phyloP scores from a whole-genome alignment of 768 basidiomycete genomes.

The Trametes coccinea region DNA sequence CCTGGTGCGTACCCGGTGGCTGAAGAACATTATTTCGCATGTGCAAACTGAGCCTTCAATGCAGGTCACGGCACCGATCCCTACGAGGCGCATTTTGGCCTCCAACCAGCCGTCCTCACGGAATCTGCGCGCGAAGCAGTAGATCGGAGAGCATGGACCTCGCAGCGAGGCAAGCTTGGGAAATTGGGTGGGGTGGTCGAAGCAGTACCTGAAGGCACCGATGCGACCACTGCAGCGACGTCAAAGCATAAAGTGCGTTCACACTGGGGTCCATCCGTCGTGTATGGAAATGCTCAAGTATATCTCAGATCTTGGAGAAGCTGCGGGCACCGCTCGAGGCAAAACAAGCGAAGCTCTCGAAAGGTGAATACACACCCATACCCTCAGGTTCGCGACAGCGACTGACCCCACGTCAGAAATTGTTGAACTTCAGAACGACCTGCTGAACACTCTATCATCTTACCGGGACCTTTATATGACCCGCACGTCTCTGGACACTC shows the following conservation, averaged over 20 bases:
- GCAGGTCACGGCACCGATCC: conserved; percentile 37
- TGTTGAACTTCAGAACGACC: conserved; percentile 60
- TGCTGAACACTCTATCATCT: conserved; percentile 64
- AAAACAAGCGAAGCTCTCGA: conserved; percentile 52
- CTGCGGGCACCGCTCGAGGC: conserved; percentile 55
- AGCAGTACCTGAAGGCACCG: conserved; percentile 46
- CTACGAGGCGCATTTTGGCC: conserved; percentile 79
- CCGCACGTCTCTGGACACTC: conserved; percentile 62
- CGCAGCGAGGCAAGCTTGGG: conserved; percentile 48
- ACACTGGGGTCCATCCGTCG: not conserved
- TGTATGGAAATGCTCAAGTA: not conserved
- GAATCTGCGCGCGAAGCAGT: conserved; percentile 51
- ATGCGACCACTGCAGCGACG: conserved; percentile 1
- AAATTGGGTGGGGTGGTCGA: conserved; percentile 59
- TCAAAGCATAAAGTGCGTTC: conserved; percentile 6
- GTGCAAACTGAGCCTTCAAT: not conserved
- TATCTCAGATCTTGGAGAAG: conserved; percentile 53
- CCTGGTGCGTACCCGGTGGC: not conserved
- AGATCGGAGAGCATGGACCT: conserved; percentile 59
- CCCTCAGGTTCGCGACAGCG: not conserved
- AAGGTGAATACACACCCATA: conserved; percentile 40
- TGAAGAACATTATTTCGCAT: not conserved
- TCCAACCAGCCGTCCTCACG: conserved; percentile 51
- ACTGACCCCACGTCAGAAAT: conserved; percentile 21
- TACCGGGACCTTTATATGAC: conserved; percentile 80